These are phyloP conservation scores for Botrytis deweyae DNA, from an alignment of 2,329 filamentous ascomycete genomes.

Conservation along the genomic window DNA sequence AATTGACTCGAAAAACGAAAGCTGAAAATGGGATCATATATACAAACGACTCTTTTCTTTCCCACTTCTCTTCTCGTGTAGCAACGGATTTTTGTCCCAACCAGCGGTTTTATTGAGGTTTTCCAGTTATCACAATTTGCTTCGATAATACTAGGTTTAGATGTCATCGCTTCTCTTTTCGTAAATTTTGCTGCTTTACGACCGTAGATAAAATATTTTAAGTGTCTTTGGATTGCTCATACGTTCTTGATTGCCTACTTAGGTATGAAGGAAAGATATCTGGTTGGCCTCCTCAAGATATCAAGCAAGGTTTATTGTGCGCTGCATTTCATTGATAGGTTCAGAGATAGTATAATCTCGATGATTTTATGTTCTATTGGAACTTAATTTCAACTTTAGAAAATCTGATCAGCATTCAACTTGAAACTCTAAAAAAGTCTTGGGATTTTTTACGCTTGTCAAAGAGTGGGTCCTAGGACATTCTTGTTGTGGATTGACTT, in stretches of 20 bases:
- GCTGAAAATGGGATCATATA: neutral
- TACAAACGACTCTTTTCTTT: neutral
- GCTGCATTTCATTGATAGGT: fast-evolving
- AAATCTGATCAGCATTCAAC: neutral
- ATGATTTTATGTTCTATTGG: fast-evolving
- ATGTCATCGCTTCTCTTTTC: neutral
- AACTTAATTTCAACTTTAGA: neutral
- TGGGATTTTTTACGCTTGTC: neutral
- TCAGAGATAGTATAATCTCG: neutral
- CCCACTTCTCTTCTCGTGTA: neutral
- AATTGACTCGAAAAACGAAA: neutral
- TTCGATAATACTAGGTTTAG: neutral
- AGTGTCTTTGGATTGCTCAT: neutral
- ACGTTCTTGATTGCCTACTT: too few species aligned
- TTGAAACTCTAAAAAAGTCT: neutral
- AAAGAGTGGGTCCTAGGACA: neutral
- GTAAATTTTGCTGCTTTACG: neutral
- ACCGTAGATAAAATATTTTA: neutral
- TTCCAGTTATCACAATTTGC: neutral
- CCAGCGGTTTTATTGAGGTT: neutral
- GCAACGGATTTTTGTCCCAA: too few species aligned
- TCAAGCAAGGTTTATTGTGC: neutral
- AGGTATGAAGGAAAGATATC: neutral
- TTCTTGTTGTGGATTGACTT: neutral
- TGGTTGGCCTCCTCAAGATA: neutral